Percentiles rank a stretch among this genome's conserved stretches.
Conservation (phyloP, 2,329 filamentous ascomycete species). For the Knoxdaviesia proteae region DNA sequence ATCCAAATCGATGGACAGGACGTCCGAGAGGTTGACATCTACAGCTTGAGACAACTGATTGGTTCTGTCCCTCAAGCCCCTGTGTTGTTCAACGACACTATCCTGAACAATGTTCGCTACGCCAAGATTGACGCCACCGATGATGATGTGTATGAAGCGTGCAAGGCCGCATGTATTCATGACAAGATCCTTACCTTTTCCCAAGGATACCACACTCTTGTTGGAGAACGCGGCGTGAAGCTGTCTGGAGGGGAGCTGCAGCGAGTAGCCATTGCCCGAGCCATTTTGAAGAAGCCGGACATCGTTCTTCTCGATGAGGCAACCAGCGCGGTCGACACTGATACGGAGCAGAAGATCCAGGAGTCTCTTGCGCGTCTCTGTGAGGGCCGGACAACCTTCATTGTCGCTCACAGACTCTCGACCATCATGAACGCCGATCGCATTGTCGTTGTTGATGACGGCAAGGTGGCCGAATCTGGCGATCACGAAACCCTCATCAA, state of each 20-base stretch:
- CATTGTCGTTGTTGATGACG: constrained; percentile 44
- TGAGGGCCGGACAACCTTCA: constrained; percentile 41
- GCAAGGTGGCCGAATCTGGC: constrained; percentile 42
- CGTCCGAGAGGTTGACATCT: constrained; percentile 30
- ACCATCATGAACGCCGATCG: constrained; percentile 50
- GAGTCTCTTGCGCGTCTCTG: constrained; percentile 36
- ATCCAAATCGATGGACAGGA: constrained; percentile 36
- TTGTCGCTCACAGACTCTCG: constrained; percentile 48
- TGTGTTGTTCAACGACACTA: constrained; percentile 34
- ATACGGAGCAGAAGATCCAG: constrained; percentile 47
- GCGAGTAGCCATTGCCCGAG: constrained; percentile 46
- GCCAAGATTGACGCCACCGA: constrained; percentile 31
- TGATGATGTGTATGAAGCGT: constrained; percentile 32
- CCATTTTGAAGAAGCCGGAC: constrained; percentile 52
- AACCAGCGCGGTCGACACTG: constrained; percentile 55
- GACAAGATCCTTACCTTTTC: constrained; percentile 34
- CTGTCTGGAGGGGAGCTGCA: constrained; percentile 47
- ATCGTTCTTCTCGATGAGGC: constrained; percentile 63
- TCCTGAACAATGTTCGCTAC: constrained; percentile 39
- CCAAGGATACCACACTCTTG: constrained; percentile 28
- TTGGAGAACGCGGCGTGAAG: constrained; percentile 33
- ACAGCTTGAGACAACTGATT: constrained; percentile 28
- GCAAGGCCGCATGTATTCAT: constrained; percentile 33
- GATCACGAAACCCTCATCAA: constrained; percentile 36
- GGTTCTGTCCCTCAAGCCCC: constrained; percentile 35